phyloP scores from a whole-genome alignment of 1,284 basidiomycete species.

The Inonotus hispidus region DNA sequence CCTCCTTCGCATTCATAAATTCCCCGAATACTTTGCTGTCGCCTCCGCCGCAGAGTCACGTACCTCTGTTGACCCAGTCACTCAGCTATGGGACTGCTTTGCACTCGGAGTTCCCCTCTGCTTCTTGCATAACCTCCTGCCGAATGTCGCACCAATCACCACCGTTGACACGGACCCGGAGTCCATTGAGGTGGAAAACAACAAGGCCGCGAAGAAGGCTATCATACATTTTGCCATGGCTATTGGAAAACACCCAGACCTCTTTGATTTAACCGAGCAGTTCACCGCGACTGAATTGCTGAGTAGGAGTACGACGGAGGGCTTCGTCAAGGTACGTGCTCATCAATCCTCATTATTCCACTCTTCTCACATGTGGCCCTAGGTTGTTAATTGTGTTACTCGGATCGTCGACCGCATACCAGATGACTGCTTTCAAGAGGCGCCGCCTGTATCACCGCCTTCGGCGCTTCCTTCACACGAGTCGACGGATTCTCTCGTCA shows the following conservation, averaged over 20 bases:
- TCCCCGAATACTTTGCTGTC: slow-evolving; percentile 63
- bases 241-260: slow-evolving; percentile 40
- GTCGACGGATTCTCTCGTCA: slow-evolving; percentile 51
- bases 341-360: not conserved
- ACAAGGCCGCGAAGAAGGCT: slow-evolving; percentile 73
- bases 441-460: slow-evolving; percentile 53
- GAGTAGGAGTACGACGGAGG: slow-evolving; percentile 89
- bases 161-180: slow-evolving; percentile 62
- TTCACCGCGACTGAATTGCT: slow-evolving; percentile 87
- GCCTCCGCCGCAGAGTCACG: slow-evolving; percentile 51
- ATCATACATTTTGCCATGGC: slow-evolving; percentile 78
- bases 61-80: slow-evolving; percentile 80
- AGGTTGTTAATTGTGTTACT: slow-evolving; percentile 92
- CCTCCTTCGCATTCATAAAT: slow-evolving; percentile 69
- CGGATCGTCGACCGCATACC: slow-evolving; percentile 83
- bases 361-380: slow-evolving; percentile 12
- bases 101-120: slow-evolving; percentile 91
- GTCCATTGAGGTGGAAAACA: slow-evolving; percentile 62
- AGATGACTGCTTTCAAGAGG: slow-evolving; percentile 62
- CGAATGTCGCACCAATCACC: slow-evolving; percentile 58
- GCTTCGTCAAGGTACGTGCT: slow-evolving; percentile 81
- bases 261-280: slow-evolving; percentile 55
- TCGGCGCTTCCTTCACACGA: slow-evolving; percentile 46
- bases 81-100: slow-evolving; percentile 92
- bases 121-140: slow-evolving; percentile 91